Evolutionary conservation across 176 grass and related monocot genomes (phyloP), one percentile per base, ranked within the genome.

Genomic region (Neostapfia colusana): DNA sequence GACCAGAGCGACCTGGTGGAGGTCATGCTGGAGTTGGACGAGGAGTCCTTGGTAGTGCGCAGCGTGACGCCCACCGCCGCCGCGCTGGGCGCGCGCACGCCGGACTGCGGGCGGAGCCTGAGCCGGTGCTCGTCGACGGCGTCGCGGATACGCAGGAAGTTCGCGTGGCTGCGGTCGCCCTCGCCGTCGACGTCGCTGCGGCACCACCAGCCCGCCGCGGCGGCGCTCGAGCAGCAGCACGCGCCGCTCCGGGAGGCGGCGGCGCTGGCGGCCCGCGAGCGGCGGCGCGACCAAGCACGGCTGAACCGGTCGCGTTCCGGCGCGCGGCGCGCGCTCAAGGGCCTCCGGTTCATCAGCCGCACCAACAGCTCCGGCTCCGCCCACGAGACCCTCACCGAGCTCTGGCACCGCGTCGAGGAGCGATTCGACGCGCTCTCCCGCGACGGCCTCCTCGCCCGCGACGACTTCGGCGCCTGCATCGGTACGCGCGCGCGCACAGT

Each of bases 21-120:
- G 89, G 95, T 99, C 35, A 99, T 88, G 95, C 89, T 99, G 81
- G 91, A 99, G 88, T 76, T 99, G 3, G 91, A 99, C 69, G 95
- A 99, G 85, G 91, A 99, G 45, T 99, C 95, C 65, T 95, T 99
- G 95, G 95, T 99, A 60, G 91, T 99, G 45, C 89, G 95, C 56
- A 99, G 95, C 73, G 95, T 99, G 53, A 99, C 95, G 5, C 95
- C 89, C 69, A 98, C 95, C 13, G 25, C 26, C 28, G 82, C 91
- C 2, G 40, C 85, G 23, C 62, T 93, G 23, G 76, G 87, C 65
- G n/a, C 76, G 72, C 46, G 2, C 57, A 40, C 7, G 63, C 27
- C 0, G 11, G 36, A 6, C 4, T 64, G 18, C 0, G 38, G 54
- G 18, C 35, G 70, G 16, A 78, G 73, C 77, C 89, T 98, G 38